phyloP scores from a whole-genome alignment of 129 eudicot genomes.

The Flaveria brownii region DNA sequence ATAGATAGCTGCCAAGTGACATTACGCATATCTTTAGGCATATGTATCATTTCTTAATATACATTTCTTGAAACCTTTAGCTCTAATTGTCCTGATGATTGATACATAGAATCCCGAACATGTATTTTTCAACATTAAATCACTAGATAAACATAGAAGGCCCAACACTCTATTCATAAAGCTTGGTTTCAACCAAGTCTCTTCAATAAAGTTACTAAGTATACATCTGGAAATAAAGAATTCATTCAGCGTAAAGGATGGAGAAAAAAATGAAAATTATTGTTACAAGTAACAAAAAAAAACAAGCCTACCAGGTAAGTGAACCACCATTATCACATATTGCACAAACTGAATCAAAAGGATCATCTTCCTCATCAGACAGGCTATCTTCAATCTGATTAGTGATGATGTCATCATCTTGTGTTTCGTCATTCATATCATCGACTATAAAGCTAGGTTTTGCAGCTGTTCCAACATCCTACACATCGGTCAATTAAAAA shows the following conservation, averaged over 20 bases:
- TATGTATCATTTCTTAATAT: neutral
- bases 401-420: conserved; percentile 37
- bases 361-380: conserved; percentile 59
- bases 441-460: conserved; percentile 54
- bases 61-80: neutral
- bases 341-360: conserved; percentile 69
- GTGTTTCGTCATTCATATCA: conserved; percentile 38
- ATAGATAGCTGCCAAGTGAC: neutral
- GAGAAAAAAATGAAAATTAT: neutral
- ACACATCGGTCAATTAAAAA: conserved; percentile 24
- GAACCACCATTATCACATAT: conserved; percentile 83
- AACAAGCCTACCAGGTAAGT: conserved; percentile 48
- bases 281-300: neutral
- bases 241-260: neutral
- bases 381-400: conserved; percentile 48
- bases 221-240: neutral
- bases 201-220: conserved; percentile 8
- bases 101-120: neutral
- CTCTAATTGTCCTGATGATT: neutral
- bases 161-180: neutral
- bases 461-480: conserved; percentile 44
- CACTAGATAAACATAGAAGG: neutral
- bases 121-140: neutral
- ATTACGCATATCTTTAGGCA: neutral
- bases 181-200: neutral